phyloP scores from a whole-genome alignment of 179 eudicot species.

The Spergularia azorica region DNA sequence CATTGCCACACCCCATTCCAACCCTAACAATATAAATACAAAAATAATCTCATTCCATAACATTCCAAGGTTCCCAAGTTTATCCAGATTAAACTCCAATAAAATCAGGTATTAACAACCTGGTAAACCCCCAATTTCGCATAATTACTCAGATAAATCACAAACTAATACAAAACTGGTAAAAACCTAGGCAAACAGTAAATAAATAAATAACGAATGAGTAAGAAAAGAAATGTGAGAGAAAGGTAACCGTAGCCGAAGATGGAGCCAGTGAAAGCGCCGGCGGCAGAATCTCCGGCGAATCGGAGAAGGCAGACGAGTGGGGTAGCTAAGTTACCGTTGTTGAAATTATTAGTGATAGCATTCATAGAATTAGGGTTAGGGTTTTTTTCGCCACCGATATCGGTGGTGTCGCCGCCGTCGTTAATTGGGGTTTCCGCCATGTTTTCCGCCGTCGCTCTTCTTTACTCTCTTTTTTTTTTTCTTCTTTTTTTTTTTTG shows the following conservation, averaged over 20 bases:
- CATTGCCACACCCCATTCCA: not conserved
- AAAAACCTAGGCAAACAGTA: too few relatives aligned
- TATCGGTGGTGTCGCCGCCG: slow-evolving; percentile 28
- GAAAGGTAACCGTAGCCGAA: slow-evolving; percentile 66
- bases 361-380: slow-evolving; percentile 37
- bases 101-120: not conserved
- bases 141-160: not conserved
- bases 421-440: slow-evolving; percentile 31
- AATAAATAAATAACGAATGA: not conserved
- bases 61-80: too few relatives aligned
- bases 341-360: slow-evolving; percentile 4
- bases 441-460: slow-evolving; percentile 27
- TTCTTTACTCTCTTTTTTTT: slow-evolving; percentile 15
- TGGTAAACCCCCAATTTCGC: not conserved
- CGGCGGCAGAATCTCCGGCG: slow-evolving; percentile 66
- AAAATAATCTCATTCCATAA: too few relatives aligned
- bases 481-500: too few relatives aligned
- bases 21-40: not conserved
- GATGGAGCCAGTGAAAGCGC: slow-evolving; percentile 83
- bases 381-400: slow-evolving; percentile 41
- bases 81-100: too few relatives aligned
- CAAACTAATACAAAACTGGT: not conserved
- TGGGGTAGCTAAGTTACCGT: slow-evolving; percentile 30
- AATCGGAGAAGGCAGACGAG: slow-evolving; percentile 58
- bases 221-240: not conserved